phyloP scores from a whole-genome alignment of 169 alveolate species.

The Cyclospora cayetanensis region DNA sequence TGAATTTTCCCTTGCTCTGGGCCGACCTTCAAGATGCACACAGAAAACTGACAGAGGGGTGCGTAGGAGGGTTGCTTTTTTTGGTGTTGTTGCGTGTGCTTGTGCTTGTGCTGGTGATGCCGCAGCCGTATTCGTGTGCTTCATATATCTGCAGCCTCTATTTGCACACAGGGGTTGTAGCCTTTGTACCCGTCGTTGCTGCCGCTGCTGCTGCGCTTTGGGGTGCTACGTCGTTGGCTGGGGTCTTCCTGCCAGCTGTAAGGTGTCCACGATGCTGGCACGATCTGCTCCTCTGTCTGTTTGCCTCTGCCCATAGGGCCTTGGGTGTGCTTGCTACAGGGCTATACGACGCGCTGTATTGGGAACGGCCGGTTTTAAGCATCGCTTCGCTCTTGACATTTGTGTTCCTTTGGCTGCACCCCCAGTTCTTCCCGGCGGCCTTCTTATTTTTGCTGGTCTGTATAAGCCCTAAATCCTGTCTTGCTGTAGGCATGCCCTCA shows the following conservation, averaged over 20 bases:
- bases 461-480: neutral
- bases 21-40: constrained; percentile 25
- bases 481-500: neutral
- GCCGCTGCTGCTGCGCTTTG: neutral
- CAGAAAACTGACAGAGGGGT: constrained; percentile 32
- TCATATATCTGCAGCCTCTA: too few species aligned
- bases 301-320: neutral
- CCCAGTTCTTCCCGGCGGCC: neutral
- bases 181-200: neutral
- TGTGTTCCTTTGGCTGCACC: constrained; percentile 22
- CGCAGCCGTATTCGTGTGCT: too few species aligned
- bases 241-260: neutral
- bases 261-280: neutral
- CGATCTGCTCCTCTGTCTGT: neutral
- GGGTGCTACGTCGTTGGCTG: neutral
- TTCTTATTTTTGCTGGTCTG: neutral
- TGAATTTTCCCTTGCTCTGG: constrained; percentile 16
- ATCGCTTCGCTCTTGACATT: neutral
- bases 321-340: constrained; percentile 42
- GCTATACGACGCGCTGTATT: constrained; percentile 29
- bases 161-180: too few species aligned
- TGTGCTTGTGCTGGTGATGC: neutral
- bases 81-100: neutral
- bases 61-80: neutral
- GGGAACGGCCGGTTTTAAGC: constrained; percentile 41